Conservation (phyloP, 352 stramenopile genomes). For the Pythium aristosporum region DNA sequence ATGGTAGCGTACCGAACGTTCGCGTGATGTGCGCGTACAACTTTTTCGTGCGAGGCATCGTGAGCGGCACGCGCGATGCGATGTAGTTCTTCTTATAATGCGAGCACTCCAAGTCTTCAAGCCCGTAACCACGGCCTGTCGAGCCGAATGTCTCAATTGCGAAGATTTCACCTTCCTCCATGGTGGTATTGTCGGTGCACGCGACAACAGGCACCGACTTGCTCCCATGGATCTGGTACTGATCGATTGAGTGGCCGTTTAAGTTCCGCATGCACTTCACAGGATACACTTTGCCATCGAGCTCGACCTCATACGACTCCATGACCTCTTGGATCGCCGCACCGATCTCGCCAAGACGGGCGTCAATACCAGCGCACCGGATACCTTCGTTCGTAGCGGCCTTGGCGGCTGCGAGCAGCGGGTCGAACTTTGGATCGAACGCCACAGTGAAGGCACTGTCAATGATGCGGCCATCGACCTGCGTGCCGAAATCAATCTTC, state of each 20-base stretch:
- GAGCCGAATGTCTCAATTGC: constrained; percentile 97
- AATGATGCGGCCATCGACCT: constrained; percentile 96
- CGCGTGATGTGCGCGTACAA: constrained; percentile 97
- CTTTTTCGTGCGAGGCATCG: constrained; percentile 91
- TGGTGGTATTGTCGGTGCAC: constrained; percentile 90
- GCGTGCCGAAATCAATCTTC: constrained; percentile 97
- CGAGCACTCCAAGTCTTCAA: constrained; percentile 95
- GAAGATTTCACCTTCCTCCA: constrained; percentile 98
- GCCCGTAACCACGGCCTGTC: constrained; percentile 82
- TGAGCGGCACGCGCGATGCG: constrained; percentile 93
- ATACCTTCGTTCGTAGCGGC: constrained; percentile 92
- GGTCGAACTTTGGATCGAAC: constrained; percentile 94
- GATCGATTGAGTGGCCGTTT: constrained; percentile 97
- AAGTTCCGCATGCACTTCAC: constrained; percentile 97
- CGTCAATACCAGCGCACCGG: constrained; percentile 90
- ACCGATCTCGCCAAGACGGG: constrained; percentile 93
- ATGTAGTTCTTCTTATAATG: constrained; percentile 98
- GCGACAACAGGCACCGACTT: constrained; percentile 98
- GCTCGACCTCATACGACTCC: constrained; percentile 96
- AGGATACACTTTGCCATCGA: constrained; percentile 94
- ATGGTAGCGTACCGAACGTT: constrained; percentile 99
- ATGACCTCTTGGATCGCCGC: constrained; percentile 97
- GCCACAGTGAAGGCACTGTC: constrained; percentile 94
- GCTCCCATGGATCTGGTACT: constrained; percentile 95
- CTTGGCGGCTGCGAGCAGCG: constrained; percentile 83